Evolutionary conservation across 1,284 basidiomycete species (phyloP).

Genomic region (Cryptococcus depauperatus): DNA sequence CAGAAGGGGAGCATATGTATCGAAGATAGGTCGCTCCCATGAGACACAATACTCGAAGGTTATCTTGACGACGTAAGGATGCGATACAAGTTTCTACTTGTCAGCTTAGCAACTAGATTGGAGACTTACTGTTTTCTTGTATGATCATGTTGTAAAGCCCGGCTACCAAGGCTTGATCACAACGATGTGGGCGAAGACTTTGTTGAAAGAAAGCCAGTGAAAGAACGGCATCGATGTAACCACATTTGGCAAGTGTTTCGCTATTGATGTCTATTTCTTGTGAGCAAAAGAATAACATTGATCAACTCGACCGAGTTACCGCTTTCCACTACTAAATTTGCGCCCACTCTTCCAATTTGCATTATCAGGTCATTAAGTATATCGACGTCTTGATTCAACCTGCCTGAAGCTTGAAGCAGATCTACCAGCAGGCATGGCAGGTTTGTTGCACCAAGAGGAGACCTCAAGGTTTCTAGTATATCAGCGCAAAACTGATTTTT

Average conservation of each 20-base stretch:
- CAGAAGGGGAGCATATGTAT: slow-evolving; percentile 1
- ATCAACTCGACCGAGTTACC: no score
- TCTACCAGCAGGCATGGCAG: neutral
- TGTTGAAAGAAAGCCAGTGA: neutral
- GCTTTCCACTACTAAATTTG: slow-evolving; percentile 32
- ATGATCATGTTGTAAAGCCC: slow-evolving; percentile 32
- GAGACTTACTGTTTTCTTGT: slow-evolving; percentile 25
- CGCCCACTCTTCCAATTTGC: slow-evolving; percentile 32
- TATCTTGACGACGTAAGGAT: slow-evolving; percentile 2
- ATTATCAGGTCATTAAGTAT: slow-evolving; percentile 7
- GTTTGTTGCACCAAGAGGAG: neutral
- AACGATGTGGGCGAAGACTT: neutral
- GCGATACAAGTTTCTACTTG: slow-evolving; percentile 9
- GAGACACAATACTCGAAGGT: slow-evolving; percentile 3
- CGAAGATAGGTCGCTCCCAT: slow-evolving; percentile 7
- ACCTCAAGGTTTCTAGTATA: neutral
- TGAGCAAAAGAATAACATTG: no score
- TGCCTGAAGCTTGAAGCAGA: neutral
- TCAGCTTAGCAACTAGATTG: neutral
- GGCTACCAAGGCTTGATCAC: slow-evolving; percentile 17
- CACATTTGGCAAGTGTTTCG: slow-evolving; percentile 9
- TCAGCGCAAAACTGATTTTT: neutral
- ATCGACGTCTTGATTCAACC: no score
- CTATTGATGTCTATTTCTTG: slow-evolving; percentile 21
- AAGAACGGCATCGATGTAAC: slow-evolving; percentile 14